These are phyloP conservation scores for Pochonia chlamydosporia DNA, from an alignment of 2,329 filamentous ascomycete genomes.

Conservation along the genomic window DNA sequence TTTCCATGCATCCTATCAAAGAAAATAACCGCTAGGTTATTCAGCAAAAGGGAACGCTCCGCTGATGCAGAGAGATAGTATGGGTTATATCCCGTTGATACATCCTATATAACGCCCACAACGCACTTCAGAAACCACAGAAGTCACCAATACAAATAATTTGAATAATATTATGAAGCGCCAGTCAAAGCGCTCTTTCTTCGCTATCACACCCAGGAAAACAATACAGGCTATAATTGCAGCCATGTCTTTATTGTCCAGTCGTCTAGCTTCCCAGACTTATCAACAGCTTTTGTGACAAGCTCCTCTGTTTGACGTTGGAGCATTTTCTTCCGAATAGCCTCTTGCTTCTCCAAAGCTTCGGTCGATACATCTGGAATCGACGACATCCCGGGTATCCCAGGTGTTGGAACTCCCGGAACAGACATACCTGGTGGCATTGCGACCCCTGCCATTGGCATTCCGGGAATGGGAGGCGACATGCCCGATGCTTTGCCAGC, in stretches of 20 bases:
- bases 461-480: neutral
- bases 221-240: slow-evolving; percentile 4
- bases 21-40: too few species aligned
- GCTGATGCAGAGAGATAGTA: too few species aligned
- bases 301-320: slow-evolving; percentile 11
- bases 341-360: slow-evolving; percentile 4
- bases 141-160: too few species aligned
- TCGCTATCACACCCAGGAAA: too few species aligned
- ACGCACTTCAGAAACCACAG: too few species aligned
- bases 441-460: neutral
- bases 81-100: too few species aligned
- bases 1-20: too few species aligned
- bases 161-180: too few species aligned
- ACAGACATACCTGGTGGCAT: neutral
- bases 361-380: neutral
- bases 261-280: slow-evolving; percentile 8
- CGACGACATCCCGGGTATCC: neutral
- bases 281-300: slow-evolving; percentile 11
- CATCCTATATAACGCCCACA: too few species aligned
- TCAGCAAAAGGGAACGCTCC: too few species aligned
- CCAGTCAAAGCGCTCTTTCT: too few species aligned
- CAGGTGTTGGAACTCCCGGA: neutral
- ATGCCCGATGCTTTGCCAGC: neutral
- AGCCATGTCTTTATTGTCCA: slow-evolving; percentile 12
- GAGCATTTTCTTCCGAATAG: slow-evolving; percentile 6